Base-by-base conservation (phyloP, 148 eudicot genomes). In the Hydrangea macrophylla region DNA sequence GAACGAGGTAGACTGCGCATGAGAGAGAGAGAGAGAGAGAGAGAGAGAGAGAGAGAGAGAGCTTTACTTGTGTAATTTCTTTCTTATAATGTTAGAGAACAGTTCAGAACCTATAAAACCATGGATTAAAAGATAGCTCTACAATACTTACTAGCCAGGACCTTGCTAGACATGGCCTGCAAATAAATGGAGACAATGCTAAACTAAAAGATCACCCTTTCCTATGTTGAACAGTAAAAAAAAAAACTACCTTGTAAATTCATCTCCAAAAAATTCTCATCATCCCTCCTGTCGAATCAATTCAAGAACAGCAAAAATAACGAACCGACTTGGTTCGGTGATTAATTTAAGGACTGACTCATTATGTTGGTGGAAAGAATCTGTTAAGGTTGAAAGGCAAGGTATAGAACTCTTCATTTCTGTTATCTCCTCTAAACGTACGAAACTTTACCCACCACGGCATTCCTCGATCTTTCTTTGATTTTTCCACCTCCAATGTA, bases 361-460 rank as follows among this genome's bases (percentile, higher is more conserved):
- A 17, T 62, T 64, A 94, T 68, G 98, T 88, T 7, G 99, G 99
- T 55, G 99, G 99, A 68, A 94, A 94, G 87, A 88, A 94, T 76
- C 97, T 85, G 87, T 94, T 94, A 67, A 94, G 92, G 70, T 94
- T 94, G 75, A 94, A 94, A 1, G 99, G 99, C 60, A 94, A 72
- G 1, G 99, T 91, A 81, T 94, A 94, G 86, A 94, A 94, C 65
- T 94, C 99, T 78, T 94, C 99, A 37, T 94, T 94, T 55, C 99
- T 66, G 75, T 87, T 94, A 27, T 94, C 99, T 56, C 99, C 99
- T 73, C 96, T 74, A 54, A 95, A 95, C 42, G 92, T 89, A 76
- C 99, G 76, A 78, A 95, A 95, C 82, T 95, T 95, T 11, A 86
- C 94, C 99, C 99, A 95, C 99, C 99, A 95, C 0, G 99, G 99